Percentiles rank a stretch among this genome's conserved stretches.
Evolutionary conservation across 306 rosid genomes (phyloP).

Genomic region (Bauhinia variegata): DNA sequence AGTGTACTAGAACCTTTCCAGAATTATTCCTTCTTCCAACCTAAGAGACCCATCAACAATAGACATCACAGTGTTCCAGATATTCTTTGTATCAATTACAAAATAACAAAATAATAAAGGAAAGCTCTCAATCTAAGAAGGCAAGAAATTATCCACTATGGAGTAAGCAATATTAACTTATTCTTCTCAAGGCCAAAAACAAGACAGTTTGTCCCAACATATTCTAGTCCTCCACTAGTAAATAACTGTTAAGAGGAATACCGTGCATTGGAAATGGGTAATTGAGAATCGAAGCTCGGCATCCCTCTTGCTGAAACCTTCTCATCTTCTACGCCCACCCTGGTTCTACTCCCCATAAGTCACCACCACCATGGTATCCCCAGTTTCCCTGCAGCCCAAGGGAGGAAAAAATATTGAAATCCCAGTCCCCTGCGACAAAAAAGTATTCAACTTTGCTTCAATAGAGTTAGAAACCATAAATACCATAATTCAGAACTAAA

Average conservation of each 20-base stretch:
- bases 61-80: constrained; percentile 7
- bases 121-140: constrained; percentile 15
- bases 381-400: constrained; percentile 26
- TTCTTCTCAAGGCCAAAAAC: not conserved
- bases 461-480: constrained; percentile 5
- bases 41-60: constrained; percentile 10
- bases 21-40: not conserved
- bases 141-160: not conserved
- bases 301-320: constrained; percentile 47
- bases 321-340: constrained; percentile 55
- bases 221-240: not conserved
- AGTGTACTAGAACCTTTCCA: not conserved
- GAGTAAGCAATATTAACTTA: constrained; percentile 18
- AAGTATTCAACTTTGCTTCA: constrained; percentile 29
- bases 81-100: constrained; percentile 8
- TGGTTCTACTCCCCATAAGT: constrained; percentile 43
- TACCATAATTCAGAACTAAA: constrained; percentile 9
- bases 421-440: constrained; percentile 24
- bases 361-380: constrained; percentile 29
- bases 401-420: constrained; percentile 10
- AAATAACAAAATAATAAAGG: not conserved
- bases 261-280: constrained; percentile 40
- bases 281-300: constrained; percentile 56
- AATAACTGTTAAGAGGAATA: constrained; percentile 23
- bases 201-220: not conserved